phyloP scores from a whole-genome alignment of 306 rosid genomes.

The Hippophae rhamnoides region DNA sequence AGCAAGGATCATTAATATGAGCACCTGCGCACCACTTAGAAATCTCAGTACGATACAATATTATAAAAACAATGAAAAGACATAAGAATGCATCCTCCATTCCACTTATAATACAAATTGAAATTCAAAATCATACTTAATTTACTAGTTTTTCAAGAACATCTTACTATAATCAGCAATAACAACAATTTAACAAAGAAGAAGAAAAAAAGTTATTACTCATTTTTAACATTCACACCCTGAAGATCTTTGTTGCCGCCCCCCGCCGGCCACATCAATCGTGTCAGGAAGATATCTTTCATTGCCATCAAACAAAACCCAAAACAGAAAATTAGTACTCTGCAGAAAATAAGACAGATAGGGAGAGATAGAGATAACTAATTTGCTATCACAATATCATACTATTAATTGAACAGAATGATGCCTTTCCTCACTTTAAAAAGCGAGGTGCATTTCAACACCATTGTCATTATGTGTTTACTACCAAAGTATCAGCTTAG shows the following conservation, averaged over 20 bases:
- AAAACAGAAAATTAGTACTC: not conserved
- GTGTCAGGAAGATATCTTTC: conserved; percentile 87
- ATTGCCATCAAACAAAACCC: conserved; percentile 5
- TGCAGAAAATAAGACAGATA: not conserved
- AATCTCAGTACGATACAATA: not conserved
- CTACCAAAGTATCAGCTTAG: too few species aligned
- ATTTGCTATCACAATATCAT: too few species aligned
- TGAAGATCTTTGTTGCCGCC: conserved; percentile 79
- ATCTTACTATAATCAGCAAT: too few species aligned
- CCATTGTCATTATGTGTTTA: too few species aligned
- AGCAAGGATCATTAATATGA: not conserved
- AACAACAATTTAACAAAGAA: not conserved
- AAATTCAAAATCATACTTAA: conserved; percentile 10
- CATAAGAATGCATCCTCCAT: conserved; percentile 15
- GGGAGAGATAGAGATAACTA: not conserved
- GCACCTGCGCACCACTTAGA: not conserved
- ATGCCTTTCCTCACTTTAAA: too few species aligned
- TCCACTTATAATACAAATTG: conserved; percentile 32
- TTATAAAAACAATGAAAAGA: not conserved
- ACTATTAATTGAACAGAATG: too few species aligned
- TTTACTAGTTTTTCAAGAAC: too few species aligned
- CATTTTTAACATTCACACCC: conserved; percentile 75
- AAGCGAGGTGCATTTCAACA: too few species aligned
- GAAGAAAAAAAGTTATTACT: conserved; percentile 11
- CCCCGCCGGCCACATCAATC: conserved; percentile 70